Evolutionary conservation across 371 early-diverging fungal genomes (phyloP).

Genomic region (Vittaforma corneae): DNA sequence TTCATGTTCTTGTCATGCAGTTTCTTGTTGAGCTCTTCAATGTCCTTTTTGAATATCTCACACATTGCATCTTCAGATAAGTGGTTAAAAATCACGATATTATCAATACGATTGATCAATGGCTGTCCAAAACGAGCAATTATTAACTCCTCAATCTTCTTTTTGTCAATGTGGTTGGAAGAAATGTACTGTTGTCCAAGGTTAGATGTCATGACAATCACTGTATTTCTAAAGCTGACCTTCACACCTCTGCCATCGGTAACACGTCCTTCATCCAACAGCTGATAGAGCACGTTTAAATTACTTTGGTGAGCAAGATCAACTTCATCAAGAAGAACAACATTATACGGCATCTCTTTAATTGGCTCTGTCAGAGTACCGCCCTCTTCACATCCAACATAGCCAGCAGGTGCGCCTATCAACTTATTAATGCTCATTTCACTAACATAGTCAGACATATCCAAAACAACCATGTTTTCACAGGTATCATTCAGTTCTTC

Average conservation of each 20-base stretch:
- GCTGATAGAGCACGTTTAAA: slow-evolving; percentile 67
- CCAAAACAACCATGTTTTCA: slow-evolving; percentile 69
- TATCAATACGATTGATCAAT: slow-evolving; percentile 71
- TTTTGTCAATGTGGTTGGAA: slow-evolving; percentile 48
- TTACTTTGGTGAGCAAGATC: slow-evolving; percentile 76
- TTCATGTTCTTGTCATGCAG: slow-evolving; percentile 63
- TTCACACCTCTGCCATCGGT: slow-evolving; percentile 68
- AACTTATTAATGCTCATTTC: slow-evolving; percentile 70
- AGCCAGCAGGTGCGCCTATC: slow-evolving; percentile 78
- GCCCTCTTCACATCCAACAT: slow-evolving; percentile 70
- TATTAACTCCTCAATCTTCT: slow-evolving; percentile 62
- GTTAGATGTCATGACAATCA: slow-evolving; percentile 71
- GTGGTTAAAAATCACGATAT: slow-evolving; percentile 67
- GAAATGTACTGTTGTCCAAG: slow-evolving; percentile 62
- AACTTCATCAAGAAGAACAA: slow-evolving; percentile 76
- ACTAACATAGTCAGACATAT: slow-evolving; percentile 81
- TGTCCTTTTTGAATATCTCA: slow-evolving; percentile 63
- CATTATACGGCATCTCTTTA: slow-evolving; percentile 72
- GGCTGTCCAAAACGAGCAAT: slow-evolving; percentile 72
- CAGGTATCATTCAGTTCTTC: slow-evolving; percentile 74
- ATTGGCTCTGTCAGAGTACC: slow-evolving; percentile 78
- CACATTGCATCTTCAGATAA: slow-evolving; percentile 62
- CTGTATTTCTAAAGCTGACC: slow-evolving; percentile 68
- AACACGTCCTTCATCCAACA: slow-evolving; percentile 74
- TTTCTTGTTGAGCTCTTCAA: slow-evolving; percentile 64